A percentile compares a stretch with the other conserved stretches of the same genome.
These are phyloP conservation scores for Perkinsus chesapeaki DNA, from an alignment of 169 alveolate species.

Conservation along the genomic window DNA sequence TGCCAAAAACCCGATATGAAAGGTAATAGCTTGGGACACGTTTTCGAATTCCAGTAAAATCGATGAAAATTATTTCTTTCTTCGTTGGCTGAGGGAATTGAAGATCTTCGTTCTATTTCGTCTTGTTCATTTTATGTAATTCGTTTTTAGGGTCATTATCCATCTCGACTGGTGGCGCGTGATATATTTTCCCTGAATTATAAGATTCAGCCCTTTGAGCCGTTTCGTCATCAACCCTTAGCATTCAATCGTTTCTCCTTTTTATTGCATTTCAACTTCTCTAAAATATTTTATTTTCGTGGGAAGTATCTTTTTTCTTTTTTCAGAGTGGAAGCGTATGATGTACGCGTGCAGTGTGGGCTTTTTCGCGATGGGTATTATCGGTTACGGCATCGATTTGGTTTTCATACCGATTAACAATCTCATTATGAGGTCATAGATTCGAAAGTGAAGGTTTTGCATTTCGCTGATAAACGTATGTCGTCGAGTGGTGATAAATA, in stretches of 20 bases:
- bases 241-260: not conserved
- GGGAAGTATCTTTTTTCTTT: not conserved
- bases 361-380: conserved; percentile 73
- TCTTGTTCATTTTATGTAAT: too few species aligned
- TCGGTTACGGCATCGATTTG: conserved; percentile 70
- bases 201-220: too few species aligned
- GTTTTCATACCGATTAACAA: conserved; percentile 79
- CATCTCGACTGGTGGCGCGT: too few species aligned
- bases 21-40: conserved; percentile 39
- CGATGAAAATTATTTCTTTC: not conserved
- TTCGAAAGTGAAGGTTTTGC: not conserved
- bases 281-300: not conserved
- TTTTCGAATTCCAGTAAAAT: not conserved
- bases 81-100: not conserved
- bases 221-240: too few species aligned
- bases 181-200: too few species aligned
- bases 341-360: conserved; percentile 64
- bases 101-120: too few species aligned
- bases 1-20: conserved; percentile 75
- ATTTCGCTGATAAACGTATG: not conserved
- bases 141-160: too few species aligned
- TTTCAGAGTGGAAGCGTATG: conserved; percentile 59
- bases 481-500: not conserved
- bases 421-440: conserved; percentile 46
- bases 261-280: not conserved